Percentiles rank a stretch among this genome's conserved stretches.
Conservation (phyloP, 768 basidiomycete genomes). For the Cyclocybe aegerita region DNA sequence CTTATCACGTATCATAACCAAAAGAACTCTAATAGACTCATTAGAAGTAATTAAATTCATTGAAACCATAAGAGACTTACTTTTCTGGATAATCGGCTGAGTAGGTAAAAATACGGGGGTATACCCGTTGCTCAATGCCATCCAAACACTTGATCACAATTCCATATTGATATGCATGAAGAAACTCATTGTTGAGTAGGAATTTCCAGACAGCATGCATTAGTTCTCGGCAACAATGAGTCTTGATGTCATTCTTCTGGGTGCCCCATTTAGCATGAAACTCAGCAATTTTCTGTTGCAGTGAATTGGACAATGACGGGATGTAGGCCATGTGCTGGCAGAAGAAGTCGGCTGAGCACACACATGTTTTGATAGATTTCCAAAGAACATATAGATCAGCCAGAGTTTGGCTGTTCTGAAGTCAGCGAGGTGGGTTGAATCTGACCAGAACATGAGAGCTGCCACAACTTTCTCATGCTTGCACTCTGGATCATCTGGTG, state of each 20-base stretch:
- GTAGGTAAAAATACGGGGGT: slow-evolving; percentile 34
- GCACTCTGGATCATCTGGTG: slow-evolving; percentile 9
- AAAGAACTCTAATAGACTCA: slow-evolving; percentile 18
- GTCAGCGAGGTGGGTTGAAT: slow-evolving; percentile 18
- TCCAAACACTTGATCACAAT: slow-evolving; percentile 32
- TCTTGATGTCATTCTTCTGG: slow-evolving; percentile 17
- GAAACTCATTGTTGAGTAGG: slow-evolving; percentile 32
- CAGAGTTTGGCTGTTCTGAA: slow-evolving; percentile 34
- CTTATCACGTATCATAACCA: slow-evolving; percentile 30
- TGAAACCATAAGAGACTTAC: slow-evolving; percentile 20
- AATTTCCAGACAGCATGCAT: slow-evolving; percentile 31
- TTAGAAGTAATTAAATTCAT: too few relatives aligned
- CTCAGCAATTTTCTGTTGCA: slow-evolving; percentile 18
- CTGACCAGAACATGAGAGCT: too few relatives aligned
- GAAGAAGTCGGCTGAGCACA: slow-evolving; percentile 23
- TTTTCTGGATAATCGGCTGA: slow-evolving; percentile 42
- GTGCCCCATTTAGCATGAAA: neutral
- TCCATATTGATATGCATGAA: slow-evolving; percentile 29
- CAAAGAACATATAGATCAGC: slow-evolving; percentile 41
- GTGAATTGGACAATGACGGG: slow-evolving; percentile 22
- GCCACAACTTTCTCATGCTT: slow-evolving; percentile 14
- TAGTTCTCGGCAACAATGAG: slow-evolving; percentile 30
- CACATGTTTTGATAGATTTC: slow-evolving; percentile 40
- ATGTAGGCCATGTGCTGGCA: slow-evolving; percentile 44
- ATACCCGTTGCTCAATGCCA: slow-evolving; percentile 27